These are phyloP conservation scores for Endocladia muricata DNA, from an alignment of 31 red algal species.

Conservation along the genomic window DNA sequence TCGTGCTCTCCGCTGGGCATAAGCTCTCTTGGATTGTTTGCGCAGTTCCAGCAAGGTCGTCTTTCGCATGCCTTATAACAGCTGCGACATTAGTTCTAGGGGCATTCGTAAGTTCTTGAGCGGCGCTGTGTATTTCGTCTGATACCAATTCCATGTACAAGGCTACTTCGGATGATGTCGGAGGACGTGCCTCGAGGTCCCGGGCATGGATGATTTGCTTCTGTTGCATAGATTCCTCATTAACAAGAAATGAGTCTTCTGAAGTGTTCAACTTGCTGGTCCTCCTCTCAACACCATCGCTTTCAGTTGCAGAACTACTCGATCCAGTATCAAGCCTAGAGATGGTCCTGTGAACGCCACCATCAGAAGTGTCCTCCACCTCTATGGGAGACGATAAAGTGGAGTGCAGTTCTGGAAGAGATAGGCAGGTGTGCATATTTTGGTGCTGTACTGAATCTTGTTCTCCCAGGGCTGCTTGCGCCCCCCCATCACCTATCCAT, in stretches of 20 bases:
- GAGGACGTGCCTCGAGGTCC: not conserved
- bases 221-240: not conserved
- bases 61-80: slow-evolving; percentile 47
- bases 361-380: not conserved
- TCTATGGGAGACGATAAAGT: too few relatives aligned
- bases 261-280: slow-evolving; percentile 22
- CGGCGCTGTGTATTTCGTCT: slow-evolving; percentile 34
- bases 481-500: too few relatives aligned
- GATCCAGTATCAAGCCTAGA: too few relatives aligned
- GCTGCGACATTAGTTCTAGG: slow-evolving; percentile 36
- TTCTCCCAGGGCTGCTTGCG: not conserved
- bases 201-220: not conserved
- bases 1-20: slow-evolving; percentile 30
- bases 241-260: slow-evolving; percentile 10
- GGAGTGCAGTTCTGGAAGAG: slow-evolving; percentile 13
- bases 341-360: not conserved
- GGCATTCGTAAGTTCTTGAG: slow-evolving; percentile 45
- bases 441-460: not conserved
- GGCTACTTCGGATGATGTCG: slow-evolving; percentile 37
- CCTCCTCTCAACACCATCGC: slow-evolving; percentile 28
- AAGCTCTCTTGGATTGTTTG: slow-evolving; percentile 24
- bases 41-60: slow-evolving; percentile 54
- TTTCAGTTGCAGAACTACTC: slow-evolving; percentile 11
- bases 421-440: slow-evolving; percentile 20
- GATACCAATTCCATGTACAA: slow-evolving; percentile 30